These are phyloP conservation scores for Ilex asprella DNA, from an alignment of 257 asterid species.

Conservation along the genomic window DNA sequence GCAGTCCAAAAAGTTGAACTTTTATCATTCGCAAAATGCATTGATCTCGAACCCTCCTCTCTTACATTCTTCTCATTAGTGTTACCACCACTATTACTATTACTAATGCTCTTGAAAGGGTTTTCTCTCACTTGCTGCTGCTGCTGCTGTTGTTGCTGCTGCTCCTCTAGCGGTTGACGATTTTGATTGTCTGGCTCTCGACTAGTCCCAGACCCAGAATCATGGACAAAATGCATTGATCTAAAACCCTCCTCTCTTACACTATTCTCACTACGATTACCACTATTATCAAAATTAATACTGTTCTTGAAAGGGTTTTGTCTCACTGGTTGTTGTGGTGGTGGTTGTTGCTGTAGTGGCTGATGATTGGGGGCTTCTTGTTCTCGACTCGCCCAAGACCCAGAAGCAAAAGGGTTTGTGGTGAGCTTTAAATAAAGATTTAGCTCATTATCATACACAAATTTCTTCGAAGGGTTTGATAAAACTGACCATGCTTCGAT, in stretches of 20 bases:
- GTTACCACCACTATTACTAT: too few species aligned
- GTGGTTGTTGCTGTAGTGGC: background rate
- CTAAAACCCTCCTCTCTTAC: too few species aligned
- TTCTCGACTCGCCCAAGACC: background rate
- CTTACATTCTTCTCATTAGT: background rate
- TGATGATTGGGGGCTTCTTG: background rate
- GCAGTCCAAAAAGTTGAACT: constrained; percentile 17
- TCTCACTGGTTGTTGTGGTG: background rate
- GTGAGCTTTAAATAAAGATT: background rate
- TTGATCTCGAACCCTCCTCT: background rate
- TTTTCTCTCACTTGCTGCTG: background rate
- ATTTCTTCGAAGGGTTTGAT: background rate
- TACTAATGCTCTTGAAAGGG: background rate
- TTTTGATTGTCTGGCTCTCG: background rate
- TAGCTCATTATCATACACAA: background rate
- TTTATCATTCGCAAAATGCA: too few species aligned
- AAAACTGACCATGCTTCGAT: background rate
- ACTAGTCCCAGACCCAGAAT: background rate
- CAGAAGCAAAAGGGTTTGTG: background rate
- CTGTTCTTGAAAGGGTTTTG: too few species aligned
- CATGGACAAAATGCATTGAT: too few species aligned
- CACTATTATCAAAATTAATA: too few species aligned
- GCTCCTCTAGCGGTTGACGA: background rate
- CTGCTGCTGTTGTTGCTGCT: background rate
- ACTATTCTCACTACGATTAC: too few species aligned